Conservation (phyloP, 2,329 filamentous ascomycete genomes). For the Lecanicillium sp. region DNA sequence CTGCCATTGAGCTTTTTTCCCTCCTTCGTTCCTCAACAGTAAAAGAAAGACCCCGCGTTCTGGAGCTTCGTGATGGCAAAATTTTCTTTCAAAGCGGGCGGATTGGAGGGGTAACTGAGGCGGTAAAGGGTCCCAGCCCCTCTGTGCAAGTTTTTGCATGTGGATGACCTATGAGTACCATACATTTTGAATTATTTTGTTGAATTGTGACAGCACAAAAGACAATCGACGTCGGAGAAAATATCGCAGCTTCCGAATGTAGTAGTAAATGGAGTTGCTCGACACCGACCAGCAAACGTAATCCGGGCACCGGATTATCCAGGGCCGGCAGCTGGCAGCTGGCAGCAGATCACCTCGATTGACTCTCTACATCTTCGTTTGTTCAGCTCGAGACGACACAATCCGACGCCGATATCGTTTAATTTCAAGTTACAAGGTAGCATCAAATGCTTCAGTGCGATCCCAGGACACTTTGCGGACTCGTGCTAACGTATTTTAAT, state of each 20-base stretch:
- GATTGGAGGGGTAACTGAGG: background rate
- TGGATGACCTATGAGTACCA: background rate
- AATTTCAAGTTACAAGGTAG: no score
- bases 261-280: background rate
- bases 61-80: background rate
- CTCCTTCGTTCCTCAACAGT: background rate
- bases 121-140: constrained; percentile 9
- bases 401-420: no score
- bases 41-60: constrained; percentile 1
- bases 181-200: background rate
- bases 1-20: background rate
- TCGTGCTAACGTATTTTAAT: no score
- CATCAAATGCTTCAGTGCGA: no score
- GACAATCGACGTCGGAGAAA: background rate
- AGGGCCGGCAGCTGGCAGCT: background rate
- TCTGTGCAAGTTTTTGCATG: background rate
- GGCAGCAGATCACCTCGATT: background rate
- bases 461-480: no score
- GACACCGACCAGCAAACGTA: constrained; percentile 1
- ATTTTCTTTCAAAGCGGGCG: constrained; percentile 2
- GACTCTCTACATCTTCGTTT: background rate
- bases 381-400: background rate
- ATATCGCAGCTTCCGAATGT: background rate
- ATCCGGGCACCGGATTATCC: constrained; percentile 1
- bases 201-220: background rate